These are phyloP conservation scores for Solanum virginianum DNA, from an alignment of 257 asterid species.

Conservation along the genomic window DNA sequence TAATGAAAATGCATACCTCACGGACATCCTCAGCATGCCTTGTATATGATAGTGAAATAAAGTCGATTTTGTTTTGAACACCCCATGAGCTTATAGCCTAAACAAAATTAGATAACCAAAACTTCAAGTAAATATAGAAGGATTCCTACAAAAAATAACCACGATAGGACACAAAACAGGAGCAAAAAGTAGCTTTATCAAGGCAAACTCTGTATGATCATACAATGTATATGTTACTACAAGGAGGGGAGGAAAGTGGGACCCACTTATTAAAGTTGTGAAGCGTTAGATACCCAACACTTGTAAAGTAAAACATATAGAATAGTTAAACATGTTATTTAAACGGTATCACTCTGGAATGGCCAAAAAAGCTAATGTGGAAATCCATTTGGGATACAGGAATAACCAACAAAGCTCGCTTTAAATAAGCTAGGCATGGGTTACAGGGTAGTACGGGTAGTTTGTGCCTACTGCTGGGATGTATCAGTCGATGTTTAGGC, in stretches of 20 bases:
- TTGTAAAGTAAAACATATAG: background rate
- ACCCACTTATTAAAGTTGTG: background rate
- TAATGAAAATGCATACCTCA: slow-evolving; percentile 27
- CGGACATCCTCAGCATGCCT: slow-evolving; percentile 87
- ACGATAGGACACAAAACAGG: background rate
- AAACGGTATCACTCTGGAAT: background rate
- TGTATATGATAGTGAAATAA: slow-evolving; percentile 70
- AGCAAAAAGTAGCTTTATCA: background rate
- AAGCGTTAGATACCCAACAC: background rate
- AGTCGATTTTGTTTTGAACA: slow-evolving; percentile 63
- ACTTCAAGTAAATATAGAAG: background rate
- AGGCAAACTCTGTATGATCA: background rate
- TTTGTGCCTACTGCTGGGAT: background rate
- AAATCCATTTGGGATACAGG: background rate
- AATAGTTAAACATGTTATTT: background rate
- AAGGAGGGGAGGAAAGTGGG: background rate
- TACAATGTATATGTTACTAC: background rate
- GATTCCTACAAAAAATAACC: background rate
- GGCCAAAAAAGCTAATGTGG: background rate
- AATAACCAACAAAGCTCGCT: background rate
- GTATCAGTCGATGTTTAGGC: background rate
- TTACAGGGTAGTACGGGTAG: background rate
- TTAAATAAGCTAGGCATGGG: background rate
- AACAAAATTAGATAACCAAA: background rate
- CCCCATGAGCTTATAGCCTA: slow-evolving; percentile 92